Base-by-base conservation (phyloP, 2,329 filamentous ascomycete species). In the Fusarium subtropicale region DNA sequence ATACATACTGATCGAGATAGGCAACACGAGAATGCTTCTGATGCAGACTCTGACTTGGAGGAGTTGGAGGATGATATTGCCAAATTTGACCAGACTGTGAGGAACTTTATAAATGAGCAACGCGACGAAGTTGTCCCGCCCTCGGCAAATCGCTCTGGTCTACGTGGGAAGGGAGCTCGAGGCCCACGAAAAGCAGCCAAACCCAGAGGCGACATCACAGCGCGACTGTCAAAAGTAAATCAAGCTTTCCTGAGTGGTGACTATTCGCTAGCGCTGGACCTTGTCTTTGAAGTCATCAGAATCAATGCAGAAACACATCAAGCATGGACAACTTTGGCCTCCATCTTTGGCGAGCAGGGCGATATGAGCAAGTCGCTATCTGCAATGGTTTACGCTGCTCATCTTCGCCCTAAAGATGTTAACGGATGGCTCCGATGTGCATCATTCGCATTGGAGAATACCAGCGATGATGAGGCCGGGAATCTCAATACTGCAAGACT, bases 131-230 rank as follows among this genome's bases (percentile, higher is more conserved):
- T 59, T 38, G 68, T 72, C 20, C 53, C 64, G 10, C 59, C 71
- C 7, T 60, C 61, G 20, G 61, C 69, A 6, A 33, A 30, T 20
- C 72, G 74, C 15, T 68, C 75, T 38, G 69, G 62, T 8, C 41
- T 57, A 24, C 74, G 75, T 28, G 75, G 74, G 20, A 73, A 80
- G 31, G 71, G 80, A 30, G 60, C 76, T 46, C 77, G 81, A 16
- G 86, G 86, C 9, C 86, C 85, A 28, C 82, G 86, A 20, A 88
- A 89, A 75, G 86, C 88, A 26, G 89, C 87, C 11, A 90, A 92
- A 75, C 90, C 90, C 18, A 87, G 90, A 45, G 88, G 86, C 41
- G 90, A 93, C 71, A 92, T 94, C 77, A 92, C 90, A 73, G 83
- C 87, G 41, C 83, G 90, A 42, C 84, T 94, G 50, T 85, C 86